A percentile compares a stretch with the other conserved stretches of the same genome.
Conservation (phyloP, 352 stramenopile species). For the Pythium graminicola region DNA sequence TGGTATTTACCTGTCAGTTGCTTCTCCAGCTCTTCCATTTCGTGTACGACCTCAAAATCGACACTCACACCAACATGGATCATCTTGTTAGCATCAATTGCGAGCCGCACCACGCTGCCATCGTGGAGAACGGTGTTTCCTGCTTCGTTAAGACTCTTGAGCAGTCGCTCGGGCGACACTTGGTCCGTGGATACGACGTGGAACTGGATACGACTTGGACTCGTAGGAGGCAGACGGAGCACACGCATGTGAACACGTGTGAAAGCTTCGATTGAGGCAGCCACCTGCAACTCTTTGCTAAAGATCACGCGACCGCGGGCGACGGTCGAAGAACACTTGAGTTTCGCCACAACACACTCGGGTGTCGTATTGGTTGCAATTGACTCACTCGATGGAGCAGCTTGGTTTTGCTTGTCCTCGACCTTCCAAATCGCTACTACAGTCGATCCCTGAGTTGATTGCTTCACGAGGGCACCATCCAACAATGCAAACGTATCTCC, state of each 20-base stretch:
- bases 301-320: slow-evolving; percentile 30
- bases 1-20: slow-evolving; percentile 39
- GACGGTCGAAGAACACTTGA: slow-evolving; percentile 39
- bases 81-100: slow-evolving; percentile 4
- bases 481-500: slow-evolving; percentile 50
- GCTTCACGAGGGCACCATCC: slow-evolving; percentile 39
- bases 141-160: background rate
- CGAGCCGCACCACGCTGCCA: slow-evolving; percentile 6
- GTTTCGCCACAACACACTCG: slow-evolving; percentile 2
- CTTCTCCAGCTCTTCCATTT: slow-evolving; percentile 36
- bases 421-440: slow-evolving; percentile 20
- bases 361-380: background rate
- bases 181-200: background rate
- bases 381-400: background rate
- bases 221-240: slow-evolving; percentile 36
- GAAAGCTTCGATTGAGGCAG: slow-evolving; percentile 15
- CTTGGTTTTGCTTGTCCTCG: background rate
- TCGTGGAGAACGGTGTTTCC: slow-evolving; percentile 1
- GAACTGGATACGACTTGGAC: slow-evolving; percentile 8
- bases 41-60: slow-evolving; percentile 36
- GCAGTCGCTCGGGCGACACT: background rate
- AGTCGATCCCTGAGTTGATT: background rate
- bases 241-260: slow-evolving; percentile 38
- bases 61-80: slow-evolving; percentile 22
- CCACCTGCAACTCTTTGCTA: slow-evolving; percentile 23